Evolutionary conservation across 2,329 filamentous ascomycete genomes (phyloP).

Genomic region (Colletotrichum sublineola): DNA sequence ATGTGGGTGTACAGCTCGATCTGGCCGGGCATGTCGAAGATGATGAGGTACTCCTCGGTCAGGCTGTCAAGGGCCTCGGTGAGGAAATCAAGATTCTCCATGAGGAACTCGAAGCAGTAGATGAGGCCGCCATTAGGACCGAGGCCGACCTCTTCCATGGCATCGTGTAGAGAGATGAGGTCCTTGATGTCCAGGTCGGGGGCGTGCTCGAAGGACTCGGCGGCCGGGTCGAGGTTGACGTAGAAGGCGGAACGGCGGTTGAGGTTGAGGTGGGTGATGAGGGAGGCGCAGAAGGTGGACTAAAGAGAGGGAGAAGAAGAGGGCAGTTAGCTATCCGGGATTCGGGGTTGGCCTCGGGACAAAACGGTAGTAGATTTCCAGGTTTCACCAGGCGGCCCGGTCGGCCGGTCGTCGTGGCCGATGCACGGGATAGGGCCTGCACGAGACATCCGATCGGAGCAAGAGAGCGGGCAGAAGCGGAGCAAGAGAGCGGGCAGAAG

Average conservation of each 20-base stretch:
- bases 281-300: constrained; percentile 93
- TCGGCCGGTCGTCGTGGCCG: not conserved
- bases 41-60: constrained; percentile 95
- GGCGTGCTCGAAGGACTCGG: constrained; percentile 90
- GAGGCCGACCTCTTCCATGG: constrained; percentile 93
- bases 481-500: not conserved
- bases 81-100: constrained; percentile 94
- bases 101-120: constrained; percentile 96
- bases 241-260: constrained; percentile 96
- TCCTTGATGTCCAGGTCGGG: constrained; percentile 97
- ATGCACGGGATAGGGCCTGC: not conserved
- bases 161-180: constrained; percentile 91
- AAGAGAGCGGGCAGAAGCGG: not conserved
- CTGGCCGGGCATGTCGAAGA: constrained; percentile 98
- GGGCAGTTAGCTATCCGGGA: not conserved
- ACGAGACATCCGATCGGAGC: constrained; percentile 3
- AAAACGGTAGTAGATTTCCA: not conserved
- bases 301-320: constrained; percentile 50
- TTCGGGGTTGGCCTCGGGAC: not conserved
- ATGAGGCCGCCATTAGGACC: constrained; percentile 94
- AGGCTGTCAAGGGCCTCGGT: constrained; percentile 86
- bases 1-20: constrained; percentile 99
- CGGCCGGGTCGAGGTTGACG: constrained; percentile 97
- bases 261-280: constrained; percentile 93
- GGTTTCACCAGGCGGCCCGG: not conserved